A percentile compares a stretch with the other conserved stretches of the same genome.
These are phyloP conservation scores for Monosporascus sp. DNA, from an alignment of 2,329 filamentous ascomycete genomes.

Conservation along the genomic window DNA sequence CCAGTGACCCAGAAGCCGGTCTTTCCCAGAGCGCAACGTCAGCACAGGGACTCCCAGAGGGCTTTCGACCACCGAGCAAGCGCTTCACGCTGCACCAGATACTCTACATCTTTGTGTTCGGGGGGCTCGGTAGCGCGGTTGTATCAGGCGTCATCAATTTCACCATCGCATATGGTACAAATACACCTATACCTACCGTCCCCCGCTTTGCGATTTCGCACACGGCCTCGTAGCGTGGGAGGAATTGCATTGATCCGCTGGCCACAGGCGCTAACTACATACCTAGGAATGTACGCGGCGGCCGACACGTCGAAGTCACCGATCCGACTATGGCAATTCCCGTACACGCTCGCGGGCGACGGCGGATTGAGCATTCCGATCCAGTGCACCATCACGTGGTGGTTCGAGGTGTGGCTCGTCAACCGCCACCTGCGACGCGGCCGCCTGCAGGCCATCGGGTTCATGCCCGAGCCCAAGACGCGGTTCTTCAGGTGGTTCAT, in stretches of 20 bases:
- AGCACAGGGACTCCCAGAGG: not conserved
- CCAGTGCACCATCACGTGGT: conserved; percentile 47
- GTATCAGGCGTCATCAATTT: conserved; percentile 48
- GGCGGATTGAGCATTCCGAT: conserved; percentile 46
- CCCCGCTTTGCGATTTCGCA: not conserved
- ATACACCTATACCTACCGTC: conserved; percentile 2
- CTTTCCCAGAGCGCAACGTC: not conserved
- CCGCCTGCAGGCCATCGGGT: conserved; percentile 42
- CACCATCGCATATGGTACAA: conserved; percentile 44
- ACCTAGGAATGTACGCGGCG: conserved; percentile 41
- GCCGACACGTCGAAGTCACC: conserved; percentile 30
- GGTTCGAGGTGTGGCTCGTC: conserved; percentile 43
- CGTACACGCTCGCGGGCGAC: conserved; percentile 47
- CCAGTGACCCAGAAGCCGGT: not conserved
- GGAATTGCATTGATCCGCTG: too few relatives aligned
- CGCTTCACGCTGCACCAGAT: conserved; percentile 38
- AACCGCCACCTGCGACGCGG: conserved; percentile 40
- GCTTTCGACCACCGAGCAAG: conserved; percentile 28
- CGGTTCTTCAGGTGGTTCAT: conserved; percentile 38
- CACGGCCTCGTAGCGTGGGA: too few relatives aligned
- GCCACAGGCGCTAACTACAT: conserved; percentile 3
- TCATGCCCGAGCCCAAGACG: conserved; percentile 30
- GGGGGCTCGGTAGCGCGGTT: conserved; percentile 42
- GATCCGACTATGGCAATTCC: conserved; percentile 43
- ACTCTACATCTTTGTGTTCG: conserved; percentile 43